Evolutionary conservation across 2,329 filamentous ascomycete genomes (phyloP), one percentile per base, ranked within the genome.

Genomic region (Diaporthe vaccinii): DNA sequence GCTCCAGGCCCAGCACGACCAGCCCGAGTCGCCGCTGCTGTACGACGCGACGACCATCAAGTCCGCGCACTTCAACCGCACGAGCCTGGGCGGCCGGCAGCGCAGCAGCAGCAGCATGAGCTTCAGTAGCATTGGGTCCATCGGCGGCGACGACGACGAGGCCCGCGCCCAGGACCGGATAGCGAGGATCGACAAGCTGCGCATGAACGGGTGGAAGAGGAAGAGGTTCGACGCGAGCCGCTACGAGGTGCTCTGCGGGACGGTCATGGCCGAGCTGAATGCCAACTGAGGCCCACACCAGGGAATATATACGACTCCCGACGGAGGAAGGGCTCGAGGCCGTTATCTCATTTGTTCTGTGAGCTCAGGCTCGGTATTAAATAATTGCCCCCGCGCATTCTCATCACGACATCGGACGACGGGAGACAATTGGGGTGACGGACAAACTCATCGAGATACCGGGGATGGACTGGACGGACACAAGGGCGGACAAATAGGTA

Each of bases 121-220:
- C n/a, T 70, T 79, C 15, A 77, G 74, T 20, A 77, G 79, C 34
- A 72, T 74, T n/a, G 80, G 79, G 70, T 78, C 78, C 68, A 77
- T 72, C 22, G 74, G 41, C 41, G 73, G 69, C 34, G 82, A 79
- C 57, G 73, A 69, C 34, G 82, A 79, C 57, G 84, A 85, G 36
- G 84, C 86, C 72, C 83, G 84, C 25, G 78, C 79, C 2, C 78
- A 85, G 25, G 87, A 89, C 46, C 82, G 90, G 3, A 84, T 85
- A 75, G 84, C 87, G 9, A 86, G 90, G 34, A 91, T 91, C 77
- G 88, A 90, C 81, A 85, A 87, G 14, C 82, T 92, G 15, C 86
- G 89, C 28, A 86, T 86, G n/a, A 84, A 79, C 68, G 89, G 89
- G 3, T 91, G 90, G 90, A 86, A 86, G 79, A 83, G 90, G 39